A percentile compares a stretch with the other conserved stretches of the same genome.
These are phyloP conservation scores for Petunia axillaris DNA, from an alignment of 257 asterid genomes.

Conservation along the genomic window DNA sequence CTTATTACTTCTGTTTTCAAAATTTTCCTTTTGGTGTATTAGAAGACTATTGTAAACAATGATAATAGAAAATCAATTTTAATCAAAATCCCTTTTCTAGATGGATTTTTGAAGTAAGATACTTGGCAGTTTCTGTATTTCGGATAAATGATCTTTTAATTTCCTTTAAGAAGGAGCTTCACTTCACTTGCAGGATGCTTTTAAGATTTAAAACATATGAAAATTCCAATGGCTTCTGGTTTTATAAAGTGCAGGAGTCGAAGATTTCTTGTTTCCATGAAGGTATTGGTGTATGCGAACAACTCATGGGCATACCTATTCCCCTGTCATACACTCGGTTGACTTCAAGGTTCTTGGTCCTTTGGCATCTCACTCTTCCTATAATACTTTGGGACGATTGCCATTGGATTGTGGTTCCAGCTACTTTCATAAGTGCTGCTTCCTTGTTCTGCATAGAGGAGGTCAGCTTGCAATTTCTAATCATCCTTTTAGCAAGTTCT, in stretches of 20 bases:
- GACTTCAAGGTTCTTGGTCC: constrained; percentile 92
- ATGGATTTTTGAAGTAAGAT: neutral
- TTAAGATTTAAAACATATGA: neutral
- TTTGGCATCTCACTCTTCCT: constrained; percentile 99
- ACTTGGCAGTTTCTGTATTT: neutral
- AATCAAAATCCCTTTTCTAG: neutral
- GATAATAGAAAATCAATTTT: neutral
- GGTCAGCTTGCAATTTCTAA: constrained; percentile 40
- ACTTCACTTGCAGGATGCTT: neutral
- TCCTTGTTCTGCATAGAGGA: constrained; percentile 95
- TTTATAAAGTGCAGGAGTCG: constrained; percentile 61
- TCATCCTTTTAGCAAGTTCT: neutral
- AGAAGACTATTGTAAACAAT: neutral
- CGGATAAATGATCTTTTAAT: no score
- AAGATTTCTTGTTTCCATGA: constrained; percentile 85
- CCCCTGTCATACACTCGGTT: constrained; percentile 94
- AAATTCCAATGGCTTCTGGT: neutral
- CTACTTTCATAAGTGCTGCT: constrained; percentile 94
- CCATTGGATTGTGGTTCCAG: constrained; percentile 97
- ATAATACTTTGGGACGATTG: constrained; percentile 97
- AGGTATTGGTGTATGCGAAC: constrained; percentile 82
- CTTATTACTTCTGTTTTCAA: neutral
- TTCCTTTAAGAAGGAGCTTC: neutral
- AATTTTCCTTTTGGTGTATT: neutral
- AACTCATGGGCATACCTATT: constrained; percentile 82